phyloP scores from a whole-genome alignment of 164 flowering plant genomes.

The Aristolochia contorta region DNA sequence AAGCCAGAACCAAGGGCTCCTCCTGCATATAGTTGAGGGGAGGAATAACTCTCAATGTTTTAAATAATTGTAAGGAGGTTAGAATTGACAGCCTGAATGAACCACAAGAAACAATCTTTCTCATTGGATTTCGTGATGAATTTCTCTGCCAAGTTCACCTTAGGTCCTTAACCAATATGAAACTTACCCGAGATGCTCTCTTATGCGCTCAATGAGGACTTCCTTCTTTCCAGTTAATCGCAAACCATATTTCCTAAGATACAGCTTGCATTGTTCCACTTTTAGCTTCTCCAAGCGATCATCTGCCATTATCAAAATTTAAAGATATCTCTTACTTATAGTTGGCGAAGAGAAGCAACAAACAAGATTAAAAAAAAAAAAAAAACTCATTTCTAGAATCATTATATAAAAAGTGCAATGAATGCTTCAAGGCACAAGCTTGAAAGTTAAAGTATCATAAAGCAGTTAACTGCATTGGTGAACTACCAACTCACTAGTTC shows the following conservation, averaged over 20 bases:
- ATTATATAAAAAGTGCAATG: not conserved
- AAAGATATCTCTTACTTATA: not conserved
- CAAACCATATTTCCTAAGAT: constrained; percentile 63
- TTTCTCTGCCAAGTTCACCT: too few relatives aligned
- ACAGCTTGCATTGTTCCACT: constrained; percentile 72
- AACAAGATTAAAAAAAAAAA: not conserved
- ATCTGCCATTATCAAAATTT: constrained; percentile 22
- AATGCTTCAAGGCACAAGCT: not conserved
- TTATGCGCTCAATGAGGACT: constrained; percentile 53
- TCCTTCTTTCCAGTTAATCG: constrained; percentile 67
- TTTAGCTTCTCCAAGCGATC: constrained; percentile 61
- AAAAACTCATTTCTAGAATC: not conserved
- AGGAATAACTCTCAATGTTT: too few relatives aligned
- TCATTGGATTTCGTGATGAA: not conserved
- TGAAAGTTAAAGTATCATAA: not conserved
- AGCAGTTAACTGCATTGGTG: not conserved
- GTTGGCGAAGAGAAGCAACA: too few relatives aligned
- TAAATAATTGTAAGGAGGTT: not conserved
- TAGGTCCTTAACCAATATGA: too few relatives aligned
- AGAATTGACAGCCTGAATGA: too few relatives aligned
- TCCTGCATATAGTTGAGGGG: too few relatives aligned
- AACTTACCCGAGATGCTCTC: constrained; percentile 50
- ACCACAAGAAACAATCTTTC: not conserved
- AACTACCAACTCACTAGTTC: not conserved
- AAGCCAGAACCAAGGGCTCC: too few relatives aligned